These are phyloP conservation scores for Mycena metata DNA, from an alignment of 768 basidiomycete species.

Conservation along the genomic window DNA sequence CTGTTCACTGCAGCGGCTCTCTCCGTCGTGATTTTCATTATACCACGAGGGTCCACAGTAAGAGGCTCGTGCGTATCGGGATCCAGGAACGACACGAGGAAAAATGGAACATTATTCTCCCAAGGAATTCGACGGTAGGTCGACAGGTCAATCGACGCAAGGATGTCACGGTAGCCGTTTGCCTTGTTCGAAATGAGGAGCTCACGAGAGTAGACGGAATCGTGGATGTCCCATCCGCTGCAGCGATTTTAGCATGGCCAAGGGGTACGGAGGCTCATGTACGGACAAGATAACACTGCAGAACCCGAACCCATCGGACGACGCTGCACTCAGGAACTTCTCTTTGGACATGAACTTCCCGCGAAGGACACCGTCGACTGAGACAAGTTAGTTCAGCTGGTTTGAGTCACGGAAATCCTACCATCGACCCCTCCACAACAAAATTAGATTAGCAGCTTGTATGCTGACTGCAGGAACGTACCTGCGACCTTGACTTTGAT, in stretches of 20 bases:
- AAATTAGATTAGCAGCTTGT: slow-evolving; percentile 16
- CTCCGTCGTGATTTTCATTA: slow-evolving; percentile 71
- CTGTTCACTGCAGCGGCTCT: slow-evolving; percentile 63
- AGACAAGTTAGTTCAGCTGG: not conserved
- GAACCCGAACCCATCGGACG: slow-evolving; percentile 90
- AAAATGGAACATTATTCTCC: slow-evolving; percentile 94
- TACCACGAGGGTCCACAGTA: slow-evolving; percentile 88
- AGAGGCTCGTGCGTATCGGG: slow-evolving; percentile 86
- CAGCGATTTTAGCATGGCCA: slow-evolving; percentile 10
- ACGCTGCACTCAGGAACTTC: slow-evolving; percentile 88
- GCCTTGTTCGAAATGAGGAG: slow-evolving; percentile 90
- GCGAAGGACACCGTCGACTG: slow-evolving; percentile 93
- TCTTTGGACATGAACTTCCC: slow-evolving; percentile 97
- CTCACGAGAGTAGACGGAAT: slow-evolving; percentile 85
- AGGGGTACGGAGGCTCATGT: not conserved
- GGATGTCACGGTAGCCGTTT: slow-evolving; percentile 93
- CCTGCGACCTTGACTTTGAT: slow-evolving; percentile 95
- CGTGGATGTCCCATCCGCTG: slow-evolving; percentile 95
- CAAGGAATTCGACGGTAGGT: slow-evolving; percentile 92
- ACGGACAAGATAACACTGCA: slow-evolving; percentile 93
- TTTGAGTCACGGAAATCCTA: slow-evolving; percentile 47
- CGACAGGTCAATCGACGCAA: slow-evolving; percentile 88
- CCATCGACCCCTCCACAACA: slow-evolving; percentile 70
- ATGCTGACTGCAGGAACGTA: slow-evolving; percentile 50
- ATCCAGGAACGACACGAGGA: slow-evolving; percentile 91